phyloP scores from a whole-genome alignment of 164 flowering plant species.

The Piper longum region DNA sequence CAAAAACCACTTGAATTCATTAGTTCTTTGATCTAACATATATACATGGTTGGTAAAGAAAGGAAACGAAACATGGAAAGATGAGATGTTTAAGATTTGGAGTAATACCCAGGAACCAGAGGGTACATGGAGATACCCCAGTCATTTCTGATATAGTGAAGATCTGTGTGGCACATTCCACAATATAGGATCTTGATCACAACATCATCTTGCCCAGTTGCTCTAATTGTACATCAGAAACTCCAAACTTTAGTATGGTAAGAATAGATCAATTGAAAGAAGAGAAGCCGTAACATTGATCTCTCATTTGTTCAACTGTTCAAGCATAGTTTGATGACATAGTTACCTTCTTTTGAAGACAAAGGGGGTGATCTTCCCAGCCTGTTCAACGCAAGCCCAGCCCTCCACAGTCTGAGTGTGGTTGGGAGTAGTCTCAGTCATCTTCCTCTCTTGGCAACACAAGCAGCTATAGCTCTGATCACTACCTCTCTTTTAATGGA shows the following conservation, averaged over 20 bases:
- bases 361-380: constrained; percentile 47
- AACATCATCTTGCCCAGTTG: constrained; percentile 50
- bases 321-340: neutral
- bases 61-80: too few relatives aligned
- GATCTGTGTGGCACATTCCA: constrained; percentile 74
- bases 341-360: constrained; percentile 52
- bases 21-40: neutral
- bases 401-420: constrained; percentile 53
- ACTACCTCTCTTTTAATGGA: neutral
- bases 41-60: too few relatives aligned
- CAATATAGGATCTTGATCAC: constrained; percentile 52
- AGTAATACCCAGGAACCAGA: constrained; percentile 61
- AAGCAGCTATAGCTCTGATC: neutral
- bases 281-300: neutral
- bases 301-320: neutral
- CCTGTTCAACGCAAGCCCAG: constrained; percentile 57
- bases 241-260: too few relatives aligned
- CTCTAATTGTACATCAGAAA: neutral
- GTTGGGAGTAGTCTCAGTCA: constrained; percentile 46
- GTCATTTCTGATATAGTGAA: constrained; percentile 44
- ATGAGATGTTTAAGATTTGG: too few relatives aligned
- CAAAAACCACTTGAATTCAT: neutral
- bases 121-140: constrained; percentile 79
- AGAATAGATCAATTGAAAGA: too few relatives aligned
- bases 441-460: constrained; percentile 4